Conservation (phyloP, 2,329 filamentous ascomycete genomes). For the Diaporthe sp. region DNA sequence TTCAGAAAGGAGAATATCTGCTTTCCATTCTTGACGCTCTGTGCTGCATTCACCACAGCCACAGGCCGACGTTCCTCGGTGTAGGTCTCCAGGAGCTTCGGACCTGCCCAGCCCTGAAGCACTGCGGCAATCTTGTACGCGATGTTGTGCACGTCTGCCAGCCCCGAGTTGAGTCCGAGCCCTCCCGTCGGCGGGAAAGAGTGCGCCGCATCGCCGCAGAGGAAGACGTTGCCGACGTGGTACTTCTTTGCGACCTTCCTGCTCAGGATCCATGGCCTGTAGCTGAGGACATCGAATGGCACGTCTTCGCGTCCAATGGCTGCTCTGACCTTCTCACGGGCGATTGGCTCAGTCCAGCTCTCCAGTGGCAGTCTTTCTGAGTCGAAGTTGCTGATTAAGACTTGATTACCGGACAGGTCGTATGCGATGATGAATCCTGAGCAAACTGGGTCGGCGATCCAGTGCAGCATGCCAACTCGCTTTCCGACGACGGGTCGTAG, state of each 20-base stretch:
- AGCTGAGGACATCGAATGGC: slow-evolving; percentile 56
- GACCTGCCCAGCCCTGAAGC: slow-evolving; percentile 49
- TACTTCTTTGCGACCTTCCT: slow-evolving; percentile 57
- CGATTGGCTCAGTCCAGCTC: slow-evolving; percentile 53
- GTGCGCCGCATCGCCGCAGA: slow-evolving; percentile 54
- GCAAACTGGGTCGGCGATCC: slow-evolving; percentile 58
- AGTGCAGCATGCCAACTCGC: slow-evolving; percentile 59
- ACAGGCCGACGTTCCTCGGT: slow-evolving; percentile 55
- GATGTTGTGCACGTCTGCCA: slow-evolving; percentile 52
- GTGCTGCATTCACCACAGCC: slow-evolving; percentile 55
- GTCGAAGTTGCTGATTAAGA: slow-evolving; percentile 61
- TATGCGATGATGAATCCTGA: slow-evolving; percentile 61
- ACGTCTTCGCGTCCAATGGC: slow-evolving; percentile 51
- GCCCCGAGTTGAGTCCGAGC: slow-evolving; percentile 50
- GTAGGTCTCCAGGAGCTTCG: slow-evolving; percentile 54
- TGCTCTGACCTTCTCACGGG: slow-evolving; percentile 50
- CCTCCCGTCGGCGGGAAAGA: slow-evolving; percentile 53
- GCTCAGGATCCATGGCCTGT: slow-evolving; percentile 57
- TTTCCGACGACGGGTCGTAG: slow-evolving; percentile 54
- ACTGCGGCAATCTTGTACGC: slow-evolving; percentile 56
- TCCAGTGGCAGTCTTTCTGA: slow-evolving; percentile 52
- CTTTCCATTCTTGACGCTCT: slow-evolving; percentile 60
- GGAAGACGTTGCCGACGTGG: slow-evolving; percentile 52
- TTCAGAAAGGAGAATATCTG: slow-evolving; percentile 59
- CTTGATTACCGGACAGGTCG: slow-evolving; percentile 56